Evolutionary conservation across 225 moss, liverwort and hornwort genomes (phyloP).

Genomic region (Marchantia polymorpha): DNA sequence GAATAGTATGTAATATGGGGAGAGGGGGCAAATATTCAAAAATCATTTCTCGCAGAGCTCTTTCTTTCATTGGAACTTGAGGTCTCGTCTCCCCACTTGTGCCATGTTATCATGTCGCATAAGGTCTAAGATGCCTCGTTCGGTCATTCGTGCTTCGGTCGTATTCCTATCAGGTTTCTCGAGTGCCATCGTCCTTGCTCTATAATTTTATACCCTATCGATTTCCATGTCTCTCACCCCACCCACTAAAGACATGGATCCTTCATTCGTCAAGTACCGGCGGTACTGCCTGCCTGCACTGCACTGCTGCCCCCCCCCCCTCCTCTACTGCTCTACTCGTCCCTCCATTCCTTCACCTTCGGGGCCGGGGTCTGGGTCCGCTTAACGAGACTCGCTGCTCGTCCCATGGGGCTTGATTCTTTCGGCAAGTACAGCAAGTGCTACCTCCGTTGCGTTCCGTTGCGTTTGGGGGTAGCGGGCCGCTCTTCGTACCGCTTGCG

Average conservation of each 20-base stretch:
- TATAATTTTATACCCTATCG: conserved; percentile 4
- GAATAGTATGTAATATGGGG: background rate
- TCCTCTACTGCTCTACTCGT: background rate
- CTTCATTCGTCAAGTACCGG: background rate
- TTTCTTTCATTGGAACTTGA: too few species aligned
- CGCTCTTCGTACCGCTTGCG: background rate
- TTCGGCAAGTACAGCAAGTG: background rate
- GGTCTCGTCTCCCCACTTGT: too few species aligned
- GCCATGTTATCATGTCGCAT: too few species aligned
- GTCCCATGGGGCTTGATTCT: background rate
- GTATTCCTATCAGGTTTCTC: background rate
- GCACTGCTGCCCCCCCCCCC: background rate
- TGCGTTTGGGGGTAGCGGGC: background rate
- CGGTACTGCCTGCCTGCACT: background rate
- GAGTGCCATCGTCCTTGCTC: conserved; percentile 1
- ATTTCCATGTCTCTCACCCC: background rate
- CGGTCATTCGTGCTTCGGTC: too few species aligned
- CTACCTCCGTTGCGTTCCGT: background rate
- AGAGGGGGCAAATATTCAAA: background rate
- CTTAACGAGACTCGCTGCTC: too few species aligned
- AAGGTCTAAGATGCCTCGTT: too few species aligned
- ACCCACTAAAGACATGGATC: conserved; percentile 8
- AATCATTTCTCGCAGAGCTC: background rate
- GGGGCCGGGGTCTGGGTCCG: too few species aligned
- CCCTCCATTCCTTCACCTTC: too few species aligned